Base-by-base conservation (phyloP, 257 asterid species). In the Solanum ossicruentum region DNA sequence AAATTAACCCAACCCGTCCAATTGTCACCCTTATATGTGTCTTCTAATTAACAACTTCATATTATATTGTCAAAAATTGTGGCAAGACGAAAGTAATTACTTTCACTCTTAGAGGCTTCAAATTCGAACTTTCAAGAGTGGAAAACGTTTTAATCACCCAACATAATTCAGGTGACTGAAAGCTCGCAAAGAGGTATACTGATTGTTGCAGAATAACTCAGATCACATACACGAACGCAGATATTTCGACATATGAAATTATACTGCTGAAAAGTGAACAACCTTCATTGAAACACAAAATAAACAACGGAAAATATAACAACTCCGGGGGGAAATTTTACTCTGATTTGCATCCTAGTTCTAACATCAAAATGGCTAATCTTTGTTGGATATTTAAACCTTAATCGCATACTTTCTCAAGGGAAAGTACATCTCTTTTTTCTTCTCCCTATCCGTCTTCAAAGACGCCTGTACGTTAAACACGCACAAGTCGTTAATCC, bases 341-440 rank as follows among this genome's bases (percentile, higher is more conserved):
- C 80, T 20, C 56, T n/a, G 56, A 55, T 71, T 20, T 23, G 21
- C 45, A 77, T 45, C 52, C 52, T 21, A 49, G 18, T 23, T 17
- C 58, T 5, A 83, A 86, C 52, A 84, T 55, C 65, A 84, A 57
- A 72, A 18, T 18, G 52, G 16, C 43, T 28, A 28, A 16, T 32
- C 32, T 77, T 45, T 26, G 28, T n/a, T 2, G 28, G 78, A 70
- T 84, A 55, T 16, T 87, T 89, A 93, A 78, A 91, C 97, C 84
- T 93, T 93, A 65, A 94, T 91, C 4, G 97, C 97, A 84, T 89
- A 94, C 88, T 94, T 94, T 49, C 98, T 92, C 90, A 88, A 3
- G 13, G 96, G 97, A 85, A 87, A 94, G 85, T 91, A 94, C 93
- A 86, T 93, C 86, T 90, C 98, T 85, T 86, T 94, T 91, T 92